Evolutionary conservation across 352 stramenopile species (phyloP).

Genomic region (Pythium rishiriense): DNA sequence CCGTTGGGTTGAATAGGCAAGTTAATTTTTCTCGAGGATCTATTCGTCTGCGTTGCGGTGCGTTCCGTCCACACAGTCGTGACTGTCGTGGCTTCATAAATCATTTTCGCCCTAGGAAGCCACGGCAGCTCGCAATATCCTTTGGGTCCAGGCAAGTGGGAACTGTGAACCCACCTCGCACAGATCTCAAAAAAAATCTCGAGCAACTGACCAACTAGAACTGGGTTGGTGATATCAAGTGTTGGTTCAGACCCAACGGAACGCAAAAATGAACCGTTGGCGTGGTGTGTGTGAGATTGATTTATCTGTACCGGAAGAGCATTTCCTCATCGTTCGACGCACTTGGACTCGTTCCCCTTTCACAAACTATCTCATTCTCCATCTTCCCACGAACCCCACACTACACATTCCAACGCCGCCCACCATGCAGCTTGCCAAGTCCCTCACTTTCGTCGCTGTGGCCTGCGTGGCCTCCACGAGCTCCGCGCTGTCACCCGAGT

Average conservation of each 20-base stretch:
- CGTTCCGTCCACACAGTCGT: background rate
- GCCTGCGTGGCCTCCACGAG: background rate
- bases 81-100: background rate
- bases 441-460: background rate
- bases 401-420: background rate
- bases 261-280: too few species aligned
- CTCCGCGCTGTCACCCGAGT: conserved; percentile 17
- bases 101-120: background rate
- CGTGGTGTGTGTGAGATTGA: background rate
- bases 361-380: conserved; percentile 1
- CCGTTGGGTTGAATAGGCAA: too few species aligned
- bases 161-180: too few species aligned
- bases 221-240: too few species aligned
- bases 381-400: background rate
- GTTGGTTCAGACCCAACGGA: too few species aligned
- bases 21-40: too few species aligned
- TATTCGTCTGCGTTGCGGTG: background rate
- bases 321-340: background rate
- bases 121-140: background rate
- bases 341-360: background rate
- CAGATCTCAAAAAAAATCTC: background rate
- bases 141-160: too few species aligned
- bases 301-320: background rate
- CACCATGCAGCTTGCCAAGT: conserved; percentile 7
- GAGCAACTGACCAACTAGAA: background rate